Base-by-base conservation (phyloP, 331 rosid genomes). In the Spiraea crenata region DNA sequence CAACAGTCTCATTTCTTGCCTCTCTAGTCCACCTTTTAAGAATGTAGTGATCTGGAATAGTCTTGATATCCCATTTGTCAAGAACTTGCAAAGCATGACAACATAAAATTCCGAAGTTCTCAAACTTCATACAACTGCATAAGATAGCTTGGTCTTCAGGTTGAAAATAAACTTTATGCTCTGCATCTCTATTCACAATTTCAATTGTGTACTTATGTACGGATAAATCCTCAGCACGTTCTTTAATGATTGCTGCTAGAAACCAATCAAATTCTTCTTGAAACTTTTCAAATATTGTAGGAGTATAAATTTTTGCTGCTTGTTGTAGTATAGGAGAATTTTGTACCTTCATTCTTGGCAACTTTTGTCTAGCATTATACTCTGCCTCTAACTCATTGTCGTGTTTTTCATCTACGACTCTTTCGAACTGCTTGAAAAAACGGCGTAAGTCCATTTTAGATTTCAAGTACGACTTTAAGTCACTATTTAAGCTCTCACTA, bases 191-290 rank as follows among this genome's bases (percentile, higher is more conserved):
- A 41, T 63, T 34, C 20, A 35, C 17, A 14, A 59, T 3, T 39
- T 19, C 20, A 59, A 59, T 37, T 7, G 13, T 59, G 38, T 59
- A 59, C 46, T 59, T 20, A 59, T 59, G 5, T 59, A 7, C 7
- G 6, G 15, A 0, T 35, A 11, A 7, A 37, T 19, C 15, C 2
- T 63, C 50, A 7, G n/a, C 38, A 41, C 16, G 51, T 4, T 63
- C 35, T 39, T 61, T 61, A 16, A 61, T 39, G 14, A 34, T 61
- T 12, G 48, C 31, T 25, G 48, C 66, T 16, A 44, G 44, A 61
- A 39, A 61, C 66, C 66, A 64, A n/a, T 65, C 72, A 74, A 7
- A 74, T 31, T 74, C 72, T 55, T 74, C 34, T 34, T 74, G 72
- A 44, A 65, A 45, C 17, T 51, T 54, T 49, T 63, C 40, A 62